Conservation (phyloP, 306 rosid species). For the Hippophae tibetana region DNA sequence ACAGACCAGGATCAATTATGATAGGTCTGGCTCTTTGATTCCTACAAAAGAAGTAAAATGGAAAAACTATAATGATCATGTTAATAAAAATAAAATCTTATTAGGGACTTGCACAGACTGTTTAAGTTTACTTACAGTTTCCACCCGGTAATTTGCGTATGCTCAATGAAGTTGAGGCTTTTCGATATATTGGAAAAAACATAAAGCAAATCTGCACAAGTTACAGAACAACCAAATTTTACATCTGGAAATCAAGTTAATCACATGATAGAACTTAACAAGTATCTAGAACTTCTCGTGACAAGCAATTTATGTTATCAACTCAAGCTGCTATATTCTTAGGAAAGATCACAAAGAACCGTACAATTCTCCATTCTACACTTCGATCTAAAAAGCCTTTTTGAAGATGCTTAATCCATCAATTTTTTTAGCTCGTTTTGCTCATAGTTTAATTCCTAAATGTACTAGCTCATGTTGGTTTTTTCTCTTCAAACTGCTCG, state of each 20-base stretch:
- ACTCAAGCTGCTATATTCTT: too few relatives aligned
- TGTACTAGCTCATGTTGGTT: too few relatives aligned
- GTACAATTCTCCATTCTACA: too few relatives aligned
- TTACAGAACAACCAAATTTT: conserved; percentile 19
- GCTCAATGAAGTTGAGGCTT: conserved; percentile 79
- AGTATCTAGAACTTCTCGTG: too few relatives aligned
- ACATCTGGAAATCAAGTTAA: background rate
- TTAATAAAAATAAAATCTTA: background rate
- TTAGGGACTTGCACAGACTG: background rate
- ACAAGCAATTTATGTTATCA: too few relatives aligned
- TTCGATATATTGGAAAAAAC: conserved; percentile 75
- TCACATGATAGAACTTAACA: too few relatives aligned
- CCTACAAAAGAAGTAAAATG: conserved; percentile 36
- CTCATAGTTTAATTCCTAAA: too few relatives aligned
- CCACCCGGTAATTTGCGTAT: conserved; percentile 65
- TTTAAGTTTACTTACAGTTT: conserved; percentile 58
- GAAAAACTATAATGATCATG: background rate
- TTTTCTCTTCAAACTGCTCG: too few relatives aligned
- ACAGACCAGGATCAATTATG: conserved; percentile 60
- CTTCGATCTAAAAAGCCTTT: too few relatives aligned
- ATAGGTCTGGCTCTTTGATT: conserved; percentile 87
- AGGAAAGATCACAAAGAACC: too few relatives aligned
- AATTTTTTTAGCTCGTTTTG: too few relatives aligned
- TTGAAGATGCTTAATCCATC: too few relatives aligned
- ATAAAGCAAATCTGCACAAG: conserved; percentile 75